phyloP scores from a whole-genome alignment of 2,329 filamentous ascomycete species.

The Rhinocladiella mackenziei region DNA sequence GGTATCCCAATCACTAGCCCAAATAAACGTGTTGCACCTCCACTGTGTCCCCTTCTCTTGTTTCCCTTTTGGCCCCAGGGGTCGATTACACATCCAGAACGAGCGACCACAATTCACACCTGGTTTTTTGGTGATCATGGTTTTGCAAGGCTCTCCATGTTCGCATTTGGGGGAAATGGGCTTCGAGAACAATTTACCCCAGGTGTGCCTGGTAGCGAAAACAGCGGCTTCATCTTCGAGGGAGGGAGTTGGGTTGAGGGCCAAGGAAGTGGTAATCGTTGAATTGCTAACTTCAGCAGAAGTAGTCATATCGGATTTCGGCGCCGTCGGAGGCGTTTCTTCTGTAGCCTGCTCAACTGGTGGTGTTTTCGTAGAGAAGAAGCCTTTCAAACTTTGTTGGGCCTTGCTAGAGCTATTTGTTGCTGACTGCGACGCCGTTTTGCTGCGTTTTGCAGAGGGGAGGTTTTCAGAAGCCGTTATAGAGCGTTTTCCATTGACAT shows the following conservation, averaged over 20 bases:
- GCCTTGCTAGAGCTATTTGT: conserved; percentile 41
- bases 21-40: conserved; percentile 81
- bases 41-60: conserved; percentile 82
- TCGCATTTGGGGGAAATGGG: conserved; percentile 74
- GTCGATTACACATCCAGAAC: conserved; percentile 69
- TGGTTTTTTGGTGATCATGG: conserved; percentile 78
- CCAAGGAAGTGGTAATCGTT: too few species aligned
- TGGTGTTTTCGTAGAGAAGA: conserved; percentile 73
- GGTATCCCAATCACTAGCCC: conserved; percentile 60
- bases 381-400: conserved; percentile 67
- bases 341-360: too few species aligned
- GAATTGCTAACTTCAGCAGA: conserved; percentile 2
- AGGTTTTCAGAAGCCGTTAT: conserved; percentile 32
- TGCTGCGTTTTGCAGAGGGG: conserved; percentile 49
- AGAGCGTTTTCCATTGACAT: conserved; percentile 39
- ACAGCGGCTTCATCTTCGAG: conserved; percentile 63
- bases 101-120: conserved; percentile 71
- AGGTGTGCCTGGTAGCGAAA: conserved; percentile 69
- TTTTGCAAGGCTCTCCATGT: conserved; percentile 82
- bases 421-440: conserved; percentile 35
- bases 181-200: conserved; percentile 78
- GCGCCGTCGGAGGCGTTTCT: too few species aligned
- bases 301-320: too few species aligned
- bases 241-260: too few species aligned
- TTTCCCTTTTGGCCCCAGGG: conserved; percentile 76